These are phyloP conservation scores for Acanthamoeba culbertsoni DNA, from an alignment of 208 protist genomes.

Conservation along the genomic window DNA sequence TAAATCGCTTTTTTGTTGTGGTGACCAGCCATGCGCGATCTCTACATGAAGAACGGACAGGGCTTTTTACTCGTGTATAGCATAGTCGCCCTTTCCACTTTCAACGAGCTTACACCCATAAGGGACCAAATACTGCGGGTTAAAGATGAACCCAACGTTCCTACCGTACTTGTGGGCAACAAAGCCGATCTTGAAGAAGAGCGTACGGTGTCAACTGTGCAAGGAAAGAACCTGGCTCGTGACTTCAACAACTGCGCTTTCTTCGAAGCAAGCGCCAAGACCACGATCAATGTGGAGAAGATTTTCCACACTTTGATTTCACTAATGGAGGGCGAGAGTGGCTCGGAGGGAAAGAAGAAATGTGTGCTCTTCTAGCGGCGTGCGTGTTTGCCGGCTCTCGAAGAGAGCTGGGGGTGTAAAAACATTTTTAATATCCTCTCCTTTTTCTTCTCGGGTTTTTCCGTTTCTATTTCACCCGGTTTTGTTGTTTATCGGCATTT, in stretches of 20 bases:
- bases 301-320: slow-evolving; percentile 74
- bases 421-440: neutral
- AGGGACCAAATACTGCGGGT: slow-evolving; percentile 10
- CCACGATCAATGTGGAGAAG: slow-evolving; percentile 84
- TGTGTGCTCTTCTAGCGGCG: slow-evolving; percentile 38
- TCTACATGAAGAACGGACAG: slow-evolving; percentile 55
- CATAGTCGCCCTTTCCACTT: slow-evolving; percentile 25
- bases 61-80: slow-evolving; percentile 56
- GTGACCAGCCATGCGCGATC: slow-evolving; percentile 31
- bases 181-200: slow-evolving; percentile 81
- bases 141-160: slow-evolving; percentile 49
- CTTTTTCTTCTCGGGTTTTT: neutral
- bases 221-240: slow-evolving; percentile 80
- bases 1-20: neutral
- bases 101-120: slow-evolving; percentile 36
- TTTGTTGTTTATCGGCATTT: neutral
- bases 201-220: slow-evolving; percentile 70
- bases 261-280: slow-evolving; percentile 80
- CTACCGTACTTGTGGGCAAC: slow-evolving; percentile 82
- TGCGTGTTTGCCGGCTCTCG: too few relatives aligned
- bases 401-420: too few relatives aligned
- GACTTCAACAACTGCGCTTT: slow-evolving; percentile 67
- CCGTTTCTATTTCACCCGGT: neutral
- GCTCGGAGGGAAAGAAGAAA: neutral
- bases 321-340: neutral